A percentile compares a stretch with the other conserved stretches of the same genome.
Conservation (phyloP, 116 monocot genomes). For the Iris pallida region DNA sequence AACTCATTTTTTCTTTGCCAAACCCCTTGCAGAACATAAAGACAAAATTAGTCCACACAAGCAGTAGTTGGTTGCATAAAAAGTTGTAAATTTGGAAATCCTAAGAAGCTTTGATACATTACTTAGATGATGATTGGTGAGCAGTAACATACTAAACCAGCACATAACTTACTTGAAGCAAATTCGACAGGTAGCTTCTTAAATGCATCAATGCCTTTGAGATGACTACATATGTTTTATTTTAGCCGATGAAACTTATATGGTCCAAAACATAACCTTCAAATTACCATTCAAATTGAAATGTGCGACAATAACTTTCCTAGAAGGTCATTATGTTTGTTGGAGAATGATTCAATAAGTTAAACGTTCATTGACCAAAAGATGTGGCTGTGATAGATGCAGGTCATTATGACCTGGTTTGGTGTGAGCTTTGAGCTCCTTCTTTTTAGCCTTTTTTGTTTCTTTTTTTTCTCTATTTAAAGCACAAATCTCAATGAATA, state of each 20-base stretch:
- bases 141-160: not conserved
- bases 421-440: no score
- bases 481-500: no score
- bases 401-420: no score
- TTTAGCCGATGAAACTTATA: slow-evolving; percentile 80
- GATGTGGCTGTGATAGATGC: no score
- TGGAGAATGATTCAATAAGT: no score
- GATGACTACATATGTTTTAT: slow-evolving; percentile 75
- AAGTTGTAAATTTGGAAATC: not conserved
- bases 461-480: no score
- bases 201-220: slow-evolving; percentile 78
- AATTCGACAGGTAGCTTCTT: slow-evolving; percentile 84
- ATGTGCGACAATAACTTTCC: slow-evolving; percentile 84
- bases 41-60: not conserved
- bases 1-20: not conserved
- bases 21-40: not conserved
- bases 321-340: slow-evolving; percentile 96
- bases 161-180: slow-evolving; percentile 81
- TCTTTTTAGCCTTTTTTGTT: no score
- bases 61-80: not conserved
- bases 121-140: not conserved
- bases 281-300: slow-evolving; percentile 97
- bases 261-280: slow-evolving; percentile 83
- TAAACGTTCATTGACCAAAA: no score
- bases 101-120: not conserved